Evolutionary conservation across 148 eudicot species (phyloP), one percentile per base, ranked within the genome.

Genomic region (Silene conica): DNA sequence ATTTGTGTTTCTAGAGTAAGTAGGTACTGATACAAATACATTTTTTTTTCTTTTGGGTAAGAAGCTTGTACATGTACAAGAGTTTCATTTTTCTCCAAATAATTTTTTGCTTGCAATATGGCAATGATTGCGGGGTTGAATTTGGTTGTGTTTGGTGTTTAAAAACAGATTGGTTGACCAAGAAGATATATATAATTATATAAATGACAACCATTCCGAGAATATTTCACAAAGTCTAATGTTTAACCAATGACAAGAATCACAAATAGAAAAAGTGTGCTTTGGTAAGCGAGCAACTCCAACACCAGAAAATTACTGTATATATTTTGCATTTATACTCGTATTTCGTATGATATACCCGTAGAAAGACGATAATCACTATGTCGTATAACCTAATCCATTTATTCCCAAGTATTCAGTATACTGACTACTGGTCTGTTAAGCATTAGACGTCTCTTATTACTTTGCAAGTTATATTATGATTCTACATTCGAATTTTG

Each of bases 141-240:
- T 9, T 23, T 76, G 56, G 73, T 45, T 45, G 56, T 68, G 73
- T 75, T 67, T 67, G 71, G 71, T 74, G 71, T 4, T 20, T 10
- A 9, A 52, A 20, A 22, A 56, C 28, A 56, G n/a, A 65, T 60
- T 61, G n/a, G 56, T 61, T 57, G 64, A 72, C 66, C 52, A 31
- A 72, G 66, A 46, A 58, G 46, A 57, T 31, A 31, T 71, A n/a
- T n/a, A n/a, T n/a, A n/a, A n/a, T n/a, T n/a, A n/a, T n/a, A 71
- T 28, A 26, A n/a, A 23, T 50, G 9, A 2, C 50, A n/a, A 9
- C 50, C 20, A 57, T 19, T 16, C 34, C 6, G 8, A 65, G 22
- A 34, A 65, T 31, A 46, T 18, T 65, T 65, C 48, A n/a, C 11
- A 65, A 65, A 65, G n/a, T 65, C 69, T 65, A 15, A 31, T 65